Conservation (phyloP, 306 rosid species). For the Trifolium pratense region DNA sequence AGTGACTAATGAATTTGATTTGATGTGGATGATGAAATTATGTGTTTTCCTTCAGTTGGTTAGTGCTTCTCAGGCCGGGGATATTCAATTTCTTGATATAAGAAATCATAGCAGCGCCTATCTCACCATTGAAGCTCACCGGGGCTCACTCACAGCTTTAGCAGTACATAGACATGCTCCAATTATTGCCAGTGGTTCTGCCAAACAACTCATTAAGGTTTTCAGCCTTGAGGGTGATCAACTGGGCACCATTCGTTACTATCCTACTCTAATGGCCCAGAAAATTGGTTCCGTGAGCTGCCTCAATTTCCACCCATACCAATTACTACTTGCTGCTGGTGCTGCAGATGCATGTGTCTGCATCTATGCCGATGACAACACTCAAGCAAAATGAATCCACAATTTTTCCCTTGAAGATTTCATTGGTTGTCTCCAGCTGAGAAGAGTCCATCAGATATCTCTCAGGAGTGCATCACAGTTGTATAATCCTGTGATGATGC, state of each 20-base stretch:
- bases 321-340: constrained; percentile 92
- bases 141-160: constrained; percentile 94
- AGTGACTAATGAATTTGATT: constrained; percentile 19
- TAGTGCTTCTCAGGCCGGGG: constrained; percentile 97
- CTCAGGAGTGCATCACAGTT: constrained; percentile 44
- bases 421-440: constrained; percentile 44
- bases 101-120: constrained; percentile 70
- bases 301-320: constrained; percentile 88
- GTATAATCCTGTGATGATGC: constrained; percentile 48
- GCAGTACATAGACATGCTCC: constrained; percentile 99
- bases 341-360: constrained; percentile 81
- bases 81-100: constrained; percentile 91
- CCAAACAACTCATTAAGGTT: constrained; percentile 88
- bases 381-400: constrained; percentile 63
- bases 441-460: constrained; percentile 46
- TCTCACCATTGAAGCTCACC: constrained; percentile 80
- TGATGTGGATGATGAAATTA: constrained; percentile 5
- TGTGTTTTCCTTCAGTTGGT: constrained; percentile 70
- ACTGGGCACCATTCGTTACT: constrained; percentile 80
- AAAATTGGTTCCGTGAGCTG: constrained; percentile 93
- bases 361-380: constrained; percentile 78
- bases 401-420: constrained; percentile 32
- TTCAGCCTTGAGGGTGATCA: constrained; percentile 87
- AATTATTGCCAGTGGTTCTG: constrained; percentile 94
- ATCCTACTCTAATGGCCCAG: constrained; percentile 95